Evolutionary conservation across 495 filamentous ascomycete species (phyloP).

Genomic region (Penicillium silybi): DNA sequence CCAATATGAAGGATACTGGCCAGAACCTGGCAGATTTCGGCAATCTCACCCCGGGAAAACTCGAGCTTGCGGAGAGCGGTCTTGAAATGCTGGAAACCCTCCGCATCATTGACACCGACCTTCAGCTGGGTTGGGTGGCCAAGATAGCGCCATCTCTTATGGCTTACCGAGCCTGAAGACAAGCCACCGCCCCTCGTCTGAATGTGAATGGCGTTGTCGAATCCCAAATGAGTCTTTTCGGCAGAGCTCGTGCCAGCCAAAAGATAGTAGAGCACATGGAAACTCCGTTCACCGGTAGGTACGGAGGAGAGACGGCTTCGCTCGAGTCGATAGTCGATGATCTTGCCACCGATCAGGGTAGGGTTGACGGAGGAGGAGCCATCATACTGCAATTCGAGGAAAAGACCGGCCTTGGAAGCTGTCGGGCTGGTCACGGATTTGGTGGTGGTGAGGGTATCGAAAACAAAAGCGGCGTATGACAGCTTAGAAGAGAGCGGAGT

Average conservation of each 20-base stretch:
- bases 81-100: slow-evolving; percentile 97
- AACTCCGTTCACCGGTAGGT: slow-evolving; percentile 92
- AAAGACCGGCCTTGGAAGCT: slow-evolving; percentile 91
- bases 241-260: slow-evolving; percentile 85
- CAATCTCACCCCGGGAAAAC: slow-evolving; percentile 88
- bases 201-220: slow-evolving; percentile 55
- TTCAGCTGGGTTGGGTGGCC: slow-evolving; percentile 96
- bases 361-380: slow-evolving; percentile 75
- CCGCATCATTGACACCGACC: slow-evolving; percentile 90
- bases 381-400: slow-evolving; percentile 95
- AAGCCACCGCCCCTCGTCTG: slow-evolving; percentile 42
- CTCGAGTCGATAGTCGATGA: slow-evolving; percentile 90
- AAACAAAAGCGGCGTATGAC: slow-evolving; percentile 88
- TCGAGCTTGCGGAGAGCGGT: slow-evolving; percentile 89
- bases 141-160: slow-evolving; percentile 90
- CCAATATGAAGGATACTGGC: slow-evolving; percentile 92
- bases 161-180: slow-evolving; percentile 48
- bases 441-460: slow-evolving; percentile 95
- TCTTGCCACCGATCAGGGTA: slow-evolving; percentile 84
- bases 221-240: slow-evolving; percentile 84
- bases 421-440: slow-evolving; percentile 94
- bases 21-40: slow-evolving; percentile 91
- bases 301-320: slow-evolving; percentile 84
- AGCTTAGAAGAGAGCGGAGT: slow-evolving; percentile 91
- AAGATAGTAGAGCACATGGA: slow-evolving; percentile 94